phyloP scores from a whole-genome alignment of 208 protist genomes.

The Angomonas deanei region DNA sequence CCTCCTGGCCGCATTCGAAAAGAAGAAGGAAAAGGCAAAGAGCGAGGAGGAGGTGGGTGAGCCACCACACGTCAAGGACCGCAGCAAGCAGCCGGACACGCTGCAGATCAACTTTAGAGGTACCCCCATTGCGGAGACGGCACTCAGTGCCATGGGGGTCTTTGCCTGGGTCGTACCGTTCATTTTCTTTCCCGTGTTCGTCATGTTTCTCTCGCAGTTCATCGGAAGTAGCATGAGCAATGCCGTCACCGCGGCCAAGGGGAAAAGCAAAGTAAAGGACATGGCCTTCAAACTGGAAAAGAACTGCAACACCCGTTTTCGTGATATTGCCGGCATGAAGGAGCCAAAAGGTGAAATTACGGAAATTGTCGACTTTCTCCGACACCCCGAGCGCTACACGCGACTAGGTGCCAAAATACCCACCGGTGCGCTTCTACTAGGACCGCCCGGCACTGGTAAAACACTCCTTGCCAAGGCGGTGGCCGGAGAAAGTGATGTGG shows the following conservation, averaged over 20 bases:
- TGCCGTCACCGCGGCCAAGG: slow-evolving; percentile 43
- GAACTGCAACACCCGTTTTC: slow-evolving; percentile 54
- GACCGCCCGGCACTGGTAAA: slow-evolving; percentile 93
- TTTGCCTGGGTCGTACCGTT: slow-evolving; percentile 79
- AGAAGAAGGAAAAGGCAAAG: slow-evolving; percentile 1
- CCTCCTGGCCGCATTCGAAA: background rate
- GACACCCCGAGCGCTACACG: slow-evolving; percentile 70
- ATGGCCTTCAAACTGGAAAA: slow-evolving; percentile 67
- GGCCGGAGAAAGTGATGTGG: slow-evolving; percentile 86
- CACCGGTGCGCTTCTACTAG: slow-evolving; percentile 81
- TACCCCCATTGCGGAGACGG: slow-evolving; percentile 47
- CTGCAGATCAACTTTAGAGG: slow-evolving; percentile 42
- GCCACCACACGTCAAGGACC: background rate
- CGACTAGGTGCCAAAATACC: slow-evolving; percentile 79
- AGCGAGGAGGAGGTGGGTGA: background rate
- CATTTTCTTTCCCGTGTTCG: slow-evolving; percentile 78
- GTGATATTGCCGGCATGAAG: slow-evolving; percentile 88
- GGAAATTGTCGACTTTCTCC: slow-evolving; percentile 96
- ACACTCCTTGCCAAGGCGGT: slow-evolving; percentile 93
- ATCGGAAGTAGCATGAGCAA: slow-evolving; percentile 51
- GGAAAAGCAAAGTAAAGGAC: slow-evolving; percentile 45
- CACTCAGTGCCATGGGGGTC: slow-evolving; percentile 51
- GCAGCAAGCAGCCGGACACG: slow-evolving; percentile 14
- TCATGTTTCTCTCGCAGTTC: slow-evolving; percentile 65
- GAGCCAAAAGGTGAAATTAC: slow-evolving; percentile 96